Base-by-base conservation (phyloP, 345 rosid species). In the Balakata baccata region DNA sequence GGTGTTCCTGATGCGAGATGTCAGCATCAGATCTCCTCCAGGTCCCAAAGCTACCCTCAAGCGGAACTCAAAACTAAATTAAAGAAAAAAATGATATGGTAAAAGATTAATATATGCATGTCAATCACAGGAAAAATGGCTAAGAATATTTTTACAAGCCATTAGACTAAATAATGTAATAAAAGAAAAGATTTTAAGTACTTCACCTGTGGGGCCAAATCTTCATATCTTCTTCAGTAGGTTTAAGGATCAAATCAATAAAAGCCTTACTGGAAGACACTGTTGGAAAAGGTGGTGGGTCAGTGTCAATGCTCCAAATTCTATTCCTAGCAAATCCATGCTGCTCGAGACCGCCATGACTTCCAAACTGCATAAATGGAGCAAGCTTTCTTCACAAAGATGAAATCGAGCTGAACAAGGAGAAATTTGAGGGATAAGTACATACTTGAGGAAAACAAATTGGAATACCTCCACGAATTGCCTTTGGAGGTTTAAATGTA, bases 311-410 rank as follows among this genome's bases (percentile, higher is more conserved):
- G 81, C 81, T 86, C 98, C 98, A 94, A 34, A 89, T 14, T 81
- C 90, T 90, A 80, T 89, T 94, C 83, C 98, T 89, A 65, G 93
- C 98, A 84, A 94, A 90, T 67, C 98, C 98, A 86, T 94, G 97
- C 46, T 69, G 74, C 82, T 92, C 93, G 14, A 92, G 85, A 64
- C 87, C 17, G 76, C 97, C 98, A 74, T 77, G 74, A 80, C 80
- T 88, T n/a, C 85, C 78, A 80, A 92, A 94, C 98, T 92, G 90
- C 82, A 82, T 23, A 80, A 34, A 70, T 3, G 29, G 52, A 74
- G 56, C 70, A 72, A 62, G 62, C 45, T 66, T 34, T 34, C 51
- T 41, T 53, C 41, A 64, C 5, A 57, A 69, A 13, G 23, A 71
- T 60, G 70, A 85, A 74, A n/a, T 16, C 6, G 57, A 57, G 51